These are phyloP conservation scores for Tephrocybe rancida DNA, from an alignment of 768 basidiomycete species.

Conservation along the genomic window DNA sequence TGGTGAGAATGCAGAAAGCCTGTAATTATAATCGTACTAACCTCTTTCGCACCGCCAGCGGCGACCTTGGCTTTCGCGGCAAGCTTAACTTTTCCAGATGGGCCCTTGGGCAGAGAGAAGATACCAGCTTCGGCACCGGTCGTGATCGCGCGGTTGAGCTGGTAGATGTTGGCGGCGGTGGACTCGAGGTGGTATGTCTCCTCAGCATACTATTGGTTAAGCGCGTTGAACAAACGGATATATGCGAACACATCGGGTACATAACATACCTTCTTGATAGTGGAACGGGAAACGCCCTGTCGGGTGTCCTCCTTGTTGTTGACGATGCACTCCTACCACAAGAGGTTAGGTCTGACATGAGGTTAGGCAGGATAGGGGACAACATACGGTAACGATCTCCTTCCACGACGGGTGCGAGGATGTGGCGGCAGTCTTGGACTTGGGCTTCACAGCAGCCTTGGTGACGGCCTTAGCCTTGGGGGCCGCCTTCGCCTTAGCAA, in stretches of 20 bases:
- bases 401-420: constrained; percentile 53
- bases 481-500: constrained; percentile 14
- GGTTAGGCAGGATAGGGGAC: background rate
- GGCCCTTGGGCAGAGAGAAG: constrained; percentile 41
- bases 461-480: constrained; percentile 32
- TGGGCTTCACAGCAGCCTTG: constrained; percentile 28
- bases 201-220: constrained; percentile 66
- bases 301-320: constrained; percentile 66
- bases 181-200: constrained; percentile 79
- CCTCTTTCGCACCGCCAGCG: constrained; percentile 59
- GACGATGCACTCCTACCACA: constrained; percentile 68
- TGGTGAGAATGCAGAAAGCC: background rate
- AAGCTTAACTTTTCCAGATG: constrained; percentile 67
- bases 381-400: constrained; percentile 51
- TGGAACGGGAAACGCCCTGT: constrained; percentile 71
- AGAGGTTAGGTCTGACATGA: background rate
- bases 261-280: constrained; percentile 79
- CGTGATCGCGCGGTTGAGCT: constrained; percentile 75
- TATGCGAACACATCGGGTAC: background rate
- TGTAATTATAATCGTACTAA: constrained; percentile 26
- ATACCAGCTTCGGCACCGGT: constrained; percentile 58
- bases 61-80: constrained; percentile 46
- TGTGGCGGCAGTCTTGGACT: constrained; percentile 24
- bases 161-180: constrained; percentile 64
- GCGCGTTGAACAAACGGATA: constrained; percentile 17